These are phyloP conservation scores for Esteya vermicola DNA, from an alignment of 2,329 filamentous ascomycete species.

Conservation along the genomic window DNA sequence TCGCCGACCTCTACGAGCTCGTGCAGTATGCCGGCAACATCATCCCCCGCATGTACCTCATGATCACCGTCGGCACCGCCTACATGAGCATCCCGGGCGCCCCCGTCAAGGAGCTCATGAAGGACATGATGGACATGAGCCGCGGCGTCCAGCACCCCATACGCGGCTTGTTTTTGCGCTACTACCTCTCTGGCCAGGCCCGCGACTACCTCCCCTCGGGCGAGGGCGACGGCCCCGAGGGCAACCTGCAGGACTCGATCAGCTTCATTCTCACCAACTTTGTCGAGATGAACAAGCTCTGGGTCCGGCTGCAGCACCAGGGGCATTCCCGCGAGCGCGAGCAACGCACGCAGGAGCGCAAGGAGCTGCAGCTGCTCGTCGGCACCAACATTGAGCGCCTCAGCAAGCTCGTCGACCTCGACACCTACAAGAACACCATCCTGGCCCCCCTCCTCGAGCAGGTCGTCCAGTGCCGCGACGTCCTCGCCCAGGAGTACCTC, in stretches of 20 bases:
- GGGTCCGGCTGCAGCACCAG: conserved; percentile 94
- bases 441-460: conserved; percentile 83
- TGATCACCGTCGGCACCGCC: conserved; percentile 97
- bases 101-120: conserved; percentile 99
- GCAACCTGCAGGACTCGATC: conserved; percentile 92
- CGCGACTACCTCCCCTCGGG: conserved; percentile 75
- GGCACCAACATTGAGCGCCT: conserved; percentile 92
- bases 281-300: conserved; percentile 99
- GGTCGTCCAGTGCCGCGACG: conserved; percentile 94
- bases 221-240: conserved; percentile 78
- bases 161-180: conserved; percentile 84
- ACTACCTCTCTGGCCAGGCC: conserved; percentile 91
- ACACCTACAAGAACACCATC: conserved; percentile 85
- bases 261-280: conserved; percentile 98
- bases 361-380: conserved; percentile 88
- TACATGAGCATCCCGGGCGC: conserved; percentile 99
- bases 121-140: conserved; percentile 99
- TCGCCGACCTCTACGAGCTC: conserved; percentile 93
- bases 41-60: conserved; percentile 87
- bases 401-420: conserved; percentile 89
- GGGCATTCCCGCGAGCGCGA: conserved; percentile 92
- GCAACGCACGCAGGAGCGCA: conserved; percentile 81
- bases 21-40: conserved; percentile 96
- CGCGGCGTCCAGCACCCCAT: conserved; percentile 94
- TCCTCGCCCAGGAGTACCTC: conserved; percentile 92